Percentiles rank a stretch among this genome's conserved stretches.
phyloP scores from a whole-genome alignment of 306 rosid genomes.

The Vicia villosa region DNA sequence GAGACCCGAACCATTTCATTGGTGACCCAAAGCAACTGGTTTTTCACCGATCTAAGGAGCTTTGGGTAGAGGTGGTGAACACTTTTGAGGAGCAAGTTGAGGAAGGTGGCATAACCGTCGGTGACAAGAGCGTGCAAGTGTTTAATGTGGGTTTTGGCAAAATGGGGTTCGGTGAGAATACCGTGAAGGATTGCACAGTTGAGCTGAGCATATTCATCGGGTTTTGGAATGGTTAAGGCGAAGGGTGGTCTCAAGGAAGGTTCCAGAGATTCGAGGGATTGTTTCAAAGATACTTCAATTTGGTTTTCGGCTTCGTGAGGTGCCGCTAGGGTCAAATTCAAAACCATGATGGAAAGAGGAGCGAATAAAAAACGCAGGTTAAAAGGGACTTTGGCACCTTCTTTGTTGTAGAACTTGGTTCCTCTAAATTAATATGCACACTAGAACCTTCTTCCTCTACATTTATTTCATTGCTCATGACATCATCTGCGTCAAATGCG shows the following conservation, averaged over 20 bases:
- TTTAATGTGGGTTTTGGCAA: slow-evolving; percentile 67
- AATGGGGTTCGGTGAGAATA: slow-evolving; percentile 59
- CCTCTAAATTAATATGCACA: too few relatives aligned
- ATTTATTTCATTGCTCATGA: too few relatives aligned
- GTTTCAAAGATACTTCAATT: slow-evolving; percentile 50
- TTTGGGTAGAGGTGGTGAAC: slow-evolving; percentile 57
- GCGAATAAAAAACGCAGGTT: not conserved
- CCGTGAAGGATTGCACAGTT: slow-evolving; percentile 68
- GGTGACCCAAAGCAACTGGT: slow-evolving; percentile 61
- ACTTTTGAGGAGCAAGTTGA: slow-evolving; percentile 46
- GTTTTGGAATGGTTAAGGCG: slow-evolving; percentile 52
- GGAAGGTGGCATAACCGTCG: slow-evolving; percentile 62
- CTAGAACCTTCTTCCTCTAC: too few relatives aligned
- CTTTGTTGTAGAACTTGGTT: too few relatives aligned
- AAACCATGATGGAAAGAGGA: slow-evolving; percentile 17
- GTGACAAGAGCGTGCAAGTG: slow-evolving; percentile 74
- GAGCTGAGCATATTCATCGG: slow-evolving; percentile 56
- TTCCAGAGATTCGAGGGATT: slow-evolving; percentile 56
- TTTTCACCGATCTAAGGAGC: slow-evolving; percentile 50
- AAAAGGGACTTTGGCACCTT: not conserved
- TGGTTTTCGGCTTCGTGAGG: slow-evolving; percentile 60
- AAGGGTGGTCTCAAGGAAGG: slow-evolving; percentile 71
- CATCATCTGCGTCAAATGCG: too few relatives aligned
- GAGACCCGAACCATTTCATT: slow-evolving; percentile 54
- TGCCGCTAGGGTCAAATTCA: slow-evolving; percentile 31